Evolutionary conservation across 2,329 filamentous ascomycete species (phyloP), one percentile per base, ranked within the genome.

Genomic region (Exserohilum turcica): DNA sequence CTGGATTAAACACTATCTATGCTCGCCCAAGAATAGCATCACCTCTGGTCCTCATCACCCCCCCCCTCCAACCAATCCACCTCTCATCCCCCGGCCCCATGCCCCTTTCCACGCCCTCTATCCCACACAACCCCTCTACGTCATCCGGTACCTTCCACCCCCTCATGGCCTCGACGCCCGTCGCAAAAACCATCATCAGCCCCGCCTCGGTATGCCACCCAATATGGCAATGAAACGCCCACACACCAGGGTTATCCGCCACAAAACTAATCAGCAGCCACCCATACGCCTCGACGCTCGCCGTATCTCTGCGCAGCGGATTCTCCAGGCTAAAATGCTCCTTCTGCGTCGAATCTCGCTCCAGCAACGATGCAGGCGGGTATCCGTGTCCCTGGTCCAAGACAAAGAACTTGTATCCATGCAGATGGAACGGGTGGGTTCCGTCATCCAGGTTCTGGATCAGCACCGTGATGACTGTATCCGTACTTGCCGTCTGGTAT

Each of bases 161-260:
- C 71, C 75, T 68, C 56, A 86, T 68, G 33, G 72, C 71, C 38
- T 84, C 80, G 9, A 76, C 71, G 27, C 79, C 72, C 6, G 78
- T 80, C 24, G 84, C 61, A 48, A 87, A 79, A 67, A 85, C 82
- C 84, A 87, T 86, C 28, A 80, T 53, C 46, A 74, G 43, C 13
- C 71, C 71, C 2, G 68, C 52, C 47, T 54, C 52, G 10, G 55
- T 59, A 52, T 74, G 72, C 75, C 70, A 93, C 67, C 90, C 88
- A 47, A 92, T 87, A 70, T 93, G 90, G 74, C 89, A 92, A 74
- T 92, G 89, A 76, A 92, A 80, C 12, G 79, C 64, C 78, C 79
- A 77, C 54, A 72, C 65, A 60, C 86, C 86, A 9, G 87, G 85
- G 60, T 90, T 90, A 65, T 89, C 80, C 1, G 86, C 84, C 52